These are phyloP conservation scores for Coemansia javaensis DNA, from an alignment of 192 early-diverging fungal species.

Conservation along the genomic window DNA sequence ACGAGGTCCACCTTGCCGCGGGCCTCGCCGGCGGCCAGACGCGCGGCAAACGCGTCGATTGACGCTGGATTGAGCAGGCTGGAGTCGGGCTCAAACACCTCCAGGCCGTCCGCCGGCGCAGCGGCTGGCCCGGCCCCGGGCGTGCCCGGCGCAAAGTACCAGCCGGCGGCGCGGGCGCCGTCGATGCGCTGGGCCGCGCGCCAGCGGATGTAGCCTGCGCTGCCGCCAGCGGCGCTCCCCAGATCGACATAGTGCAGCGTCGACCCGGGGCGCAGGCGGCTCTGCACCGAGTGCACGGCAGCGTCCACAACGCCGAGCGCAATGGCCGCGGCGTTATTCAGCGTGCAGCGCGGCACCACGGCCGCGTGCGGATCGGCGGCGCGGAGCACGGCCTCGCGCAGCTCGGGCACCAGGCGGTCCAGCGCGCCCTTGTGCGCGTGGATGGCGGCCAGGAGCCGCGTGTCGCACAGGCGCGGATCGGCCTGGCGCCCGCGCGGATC, in stretches of 20 bases:
- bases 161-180: slow-evolving; percentile 5
- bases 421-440: slow-evolving; percentile 2
- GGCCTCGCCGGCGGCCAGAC: slow-evolving; percentile 1
- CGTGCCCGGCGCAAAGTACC: slow-evolving; percentile 18
- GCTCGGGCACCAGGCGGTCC: not conserved
- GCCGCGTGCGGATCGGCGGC: slow-evolving; percentile 16
- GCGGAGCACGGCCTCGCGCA: not conserved
- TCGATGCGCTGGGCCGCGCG: not conserved
- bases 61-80: slow-evolving; percentile 9
- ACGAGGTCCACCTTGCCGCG: slow-evolving; percentile 28
- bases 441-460: slow-evolving; percentile 6
- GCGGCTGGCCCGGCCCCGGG: not conserved
- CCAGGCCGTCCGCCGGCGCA: not conserved
- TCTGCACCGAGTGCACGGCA: slow-evolving; percentile 6
- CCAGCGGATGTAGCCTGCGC: slow-evolving; percentile 33
- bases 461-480: slow-evolving; percentile 13
- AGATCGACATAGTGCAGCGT: slow-evolving; percentile 25
- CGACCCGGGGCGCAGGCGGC: not conserved
- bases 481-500: slow-evolving; percentile 16
- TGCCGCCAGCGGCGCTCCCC: slow-evolving; percentile 15
- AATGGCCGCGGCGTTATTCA: slow-evolving; percentile 11
- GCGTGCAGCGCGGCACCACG: not conserved
- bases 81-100: not conserved
- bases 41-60: slow-evolving; percentile 21
- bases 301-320: slow-evolving; percentile 29